Evolutionary conservation across 1,284 basidiomycete genomes (phyloP).

Genomic region (Ustilago cynodontis): DNA sequence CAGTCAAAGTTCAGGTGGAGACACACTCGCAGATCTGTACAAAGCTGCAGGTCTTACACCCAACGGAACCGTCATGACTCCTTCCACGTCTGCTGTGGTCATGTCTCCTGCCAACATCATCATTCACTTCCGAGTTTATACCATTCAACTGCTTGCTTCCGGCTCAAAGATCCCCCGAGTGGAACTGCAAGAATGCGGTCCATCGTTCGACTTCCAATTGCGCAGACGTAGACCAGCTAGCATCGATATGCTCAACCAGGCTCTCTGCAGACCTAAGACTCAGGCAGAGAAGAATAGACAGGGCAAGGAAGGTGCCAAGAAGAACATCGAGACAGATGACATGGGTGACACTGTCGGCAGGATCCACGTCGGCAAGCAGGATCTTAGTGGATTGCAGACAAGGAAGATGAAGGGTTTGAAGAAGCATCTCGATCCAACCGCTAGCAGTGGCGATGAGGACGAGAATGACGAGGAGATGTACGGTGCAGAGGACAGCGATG

Average conservation of each 20-base stretch:
- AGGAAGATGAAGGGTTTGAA: constrained; percentile 92
- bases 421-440: constrained; percentile 58
- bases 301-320: constrained; percentile 83
- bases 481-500: constrained; percentile 28
- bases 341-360: constrained; percentile 95
- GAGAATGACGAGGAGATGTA: constrained; percentile 35
- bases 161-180: constrained; percentile 71
- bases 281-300: constrained; percentile 78
- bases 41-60: constrained; percentile 57
- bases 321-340: constrained; percentile 88
- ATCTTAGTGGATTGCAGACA: constrained; percentile 85
- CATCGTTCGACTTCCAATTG: constrained; percentile 85
- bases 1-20: not conserved
- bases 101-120: constrained; percentile 75
- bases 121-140: constrained; percentile 91
- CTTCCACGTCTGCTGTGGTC: constrained; percentile 56
- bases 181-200: constrained; percentile 89
- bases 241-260: constrained; percentile 82
- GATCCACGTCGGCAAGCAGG: constrained; percentile 90
- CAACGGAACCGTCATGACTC: constrained; percentile 71
- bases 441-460: constrained; percentile 54
- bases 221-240: constrained; percentile 82
- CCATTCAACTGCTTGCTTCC: constrained; percentile 79
- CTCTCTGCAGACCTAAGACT: constrained; percentile 86
- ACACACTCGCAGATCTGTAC: constrained; percentile 56